Evolutionary conservation across 441 rosid genomes (phyloP), one percentile per base, ranked within the genome.

Genomic region (Monsonia emarginata): DNA sequence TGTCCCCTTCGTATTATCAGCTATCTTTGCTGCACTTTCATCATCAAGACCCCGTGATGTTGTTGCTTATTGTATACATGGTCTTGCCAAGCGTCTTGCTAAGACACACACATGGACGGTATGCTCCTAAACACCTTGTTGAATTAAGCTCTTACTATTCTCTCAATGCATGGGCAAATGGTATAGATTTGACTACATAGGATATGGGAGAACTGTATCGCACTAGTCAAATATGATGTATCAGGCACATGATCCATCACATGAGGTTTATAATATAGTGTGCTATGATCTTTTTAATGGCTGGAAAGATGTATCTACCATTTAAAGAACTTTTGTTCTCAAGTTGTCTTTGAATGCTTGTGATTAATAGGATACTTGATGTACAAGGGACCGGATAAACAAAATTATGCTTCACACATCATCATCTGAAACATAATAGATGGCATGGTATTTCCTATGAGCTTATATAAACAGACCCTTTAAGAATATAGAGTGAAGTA

Each of bases 41-140:
- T 59, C 70, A 48, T 62, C 83, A 27, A 75, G 72, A 18, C 79
- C 76, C 24, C 79, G 65, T 19, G 60, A 61, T 30, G 79, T 73
- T 63, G 77, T 77, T 52, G 60, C 65, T 64, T 75, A 76, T 34
- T 75, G 86, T 79, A 58, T 82, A 56, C 64, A 74, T 52, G 36
- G 65, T 50, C 79, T 80, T 26, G 56, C 75, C 46, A 82, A 65
- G 63, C 86, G 83, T 42, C 79, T 84, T 44, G 21, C 76, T 21
- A 84, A 77, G 58, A 80, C 88, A 10, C 83, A 52, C 61, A 69
- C 44, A 32, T 78, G 86, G 86, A 74, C 74, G 44, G 84, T 84
- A 80, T 31, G 57, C 31, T 8, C 16, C 18, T 34, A 14, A 54
- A 25, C 64, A 48, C 65, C 50, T 59, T 65, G 50, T n/a, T 13